A percentile compares a stretch with the other conserved stretches of the same genome.
These are phyloP conservation scores for Rhytidiadelphus loreus DNA, from an alignment of 225 moss, liverwort and hornwort species.

Conservation along the genomic window DNA sequence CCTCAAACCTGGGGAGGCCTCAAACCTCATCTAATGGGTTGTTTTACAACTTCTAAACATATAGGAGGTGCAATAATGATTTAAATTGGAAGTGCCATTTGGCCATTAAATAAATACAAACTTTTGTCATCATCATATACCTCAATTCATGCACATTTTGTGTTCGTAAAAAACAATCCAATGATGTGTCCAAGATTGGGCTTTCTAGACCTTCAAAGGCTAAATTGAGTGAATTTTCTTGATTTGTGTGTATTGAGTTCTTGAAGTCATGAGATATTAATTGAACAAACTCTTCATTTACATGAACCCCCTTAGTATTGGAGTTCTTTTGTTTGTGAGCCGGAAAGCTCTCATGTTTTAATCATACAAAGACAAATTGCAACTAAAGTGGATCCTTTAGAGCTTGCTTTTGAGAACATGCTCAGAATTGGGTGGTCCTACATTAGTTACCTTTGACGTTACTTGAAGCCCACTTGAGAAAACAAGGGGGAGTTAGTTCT, in stretches of 20 bases:
- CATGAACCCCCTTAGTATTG: fast-evolving
- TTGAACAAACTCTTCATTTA: neutral
- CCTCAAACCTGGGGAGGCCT: no score
- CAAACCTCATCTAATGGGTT: no score
- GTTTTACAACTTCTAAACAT: neutral
- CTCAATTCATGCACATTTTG: neutral
- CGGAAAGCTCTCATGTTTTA: neutral
- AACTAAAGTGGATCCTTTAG: neutral
- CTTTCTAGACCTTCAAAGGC: neutral
- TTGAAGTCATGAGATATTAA: neutral
- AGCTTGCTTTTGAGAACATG: neutral
- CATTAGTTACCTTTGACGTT: neutral
- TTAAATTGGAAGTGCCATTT: neutral
- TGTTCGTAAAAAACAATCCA: no score
- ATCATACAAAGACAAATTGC: neutral
- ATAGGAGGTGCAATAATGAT: neutral
- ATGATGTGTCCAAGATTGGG: neutral
- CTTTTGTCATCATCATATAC: neutral
- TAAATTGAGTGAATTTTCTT: fast-evolving
- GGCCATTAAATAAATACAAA: neutral
- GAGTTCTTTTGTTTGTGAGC: neutral
- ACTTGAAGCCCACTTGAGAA: neutral
- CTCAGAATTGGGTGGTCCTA: neutral
- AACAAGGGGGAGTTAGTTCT: neutral
- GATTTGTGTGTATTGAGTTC: fast-evolving